Evolutionary conservation across 768 basidiomycete species (phyloP), one percentile per base, ranked within the genome.

Genomic region (Imleria badia): DNA sequence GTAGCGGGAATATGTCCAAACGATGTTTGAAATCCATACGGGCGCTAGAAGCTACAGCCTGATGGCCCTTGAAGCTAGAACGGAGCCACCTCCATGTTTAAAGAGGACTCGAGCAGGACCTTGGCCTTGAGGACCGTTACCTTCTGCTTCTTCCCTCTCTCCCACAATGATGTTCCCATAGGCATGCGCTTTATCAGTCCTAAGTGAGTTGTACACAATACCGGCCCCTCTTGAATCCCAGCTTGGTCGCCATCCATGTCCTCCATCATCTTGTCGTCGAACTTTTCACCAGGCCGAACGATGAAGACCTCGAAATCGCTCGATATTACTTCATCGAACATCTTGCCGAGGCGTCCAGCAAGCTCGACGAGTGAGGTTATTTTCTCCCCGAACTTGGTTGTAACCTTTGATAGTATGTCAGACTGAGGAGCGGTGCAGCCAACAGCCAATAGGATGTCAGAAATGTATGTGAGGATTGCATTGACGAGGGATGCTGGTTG

Each of bases 291-390:
- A 26, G 59, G 56, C 6, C 4, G 14, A 20, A 46, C 38, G 2
- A 51, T 15, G 39, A 60, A 50, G 9, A 54, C 51, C 19, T 53
- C 59, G 22, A 58, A 60, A 34, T 60, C 59, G 23, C 56, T 43
- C 8, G 59, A 59, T 36, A 59, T 41, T 1, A 59, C 51, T 11
- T 57, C 58, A 35, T 52, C 47, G 38, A 59, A 52, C 36, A 57
- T 41, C 43, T 45, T 52, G 22, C 44, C 31, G n/a, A 59, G 58
- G 12, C 43, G 51, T 13, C 46, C 55, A 30, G 58, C 58, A n/a
- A 59, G 58, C 1, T 56, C 46, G 20, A 57, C 55, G 6, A 59
- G 50, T 5, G 39, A 42, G 20, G n/a, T 3, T 40, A 57, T 34
- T n/a, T 33, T 59, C 38, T 48, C 36, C 19, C 45, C 29, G n/a